Base-by-base conservation (phyloP, 257 asterid species). In the Echites panduratus region DNA sequence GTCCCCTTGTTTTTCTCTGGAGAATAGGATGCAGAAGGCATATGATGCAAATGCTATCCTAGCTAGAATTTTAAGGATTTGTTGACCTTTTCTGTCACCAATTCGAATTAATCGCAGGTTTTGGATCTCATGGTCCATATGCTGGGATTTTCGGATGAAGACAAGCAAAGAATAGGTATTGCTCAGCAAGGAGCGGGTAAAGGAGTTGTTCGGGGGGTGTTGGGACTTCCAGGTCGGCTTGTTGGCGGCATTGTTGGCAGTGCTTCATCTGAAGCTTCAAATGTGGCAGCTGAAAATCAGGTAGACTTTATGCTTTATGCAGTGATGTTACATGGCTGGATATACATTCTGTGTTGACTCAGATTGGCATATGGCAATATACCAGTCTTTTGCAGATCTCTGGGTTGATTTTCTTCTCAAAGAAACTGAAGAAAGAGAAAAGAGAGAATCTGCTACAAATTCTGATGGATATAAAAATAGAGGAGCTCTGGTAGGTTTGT, bases 341-440 rank as follows among this genome's bases (percentile, higher is more conserved):
- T 35, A 7, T 67, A 3, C 6, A 2, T 38, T 47, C 26, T 40
- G 17, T 40, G 17, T 1, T 48, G 12, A 27, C 59, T 49, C 22
- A 65, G 5, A 40, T 8, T 24, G 66, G 48, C 32, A 17, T 68
- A 17, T 50, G 66, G 20, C 53, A 50, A 64, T 43, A 54, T 22
- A 78, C 45, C 96, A 95, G 99, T 88, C 98, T 43, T 92, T 95
- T 75, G 87, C 96, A 85, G 97, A 92, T 81, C 68, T 92, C 63
- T 95, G 99, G 99, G 99, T 95, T 82, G 99, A 95, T 85, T 95
- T 95, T 75, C 98, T 95, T 65, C 98, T 95, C 68, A 87, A 82
- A 9, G 97, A 95, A 85, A 85, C 85, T 0, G 98, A 81, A 82
- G 85, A 92, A 78, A 84, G 90, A 83, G 99, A 88, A 62, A 92